Conservation (phyloP, 2,329 filamentous ascomycete species). For the Hymenoscyphus occultus region DNA sequence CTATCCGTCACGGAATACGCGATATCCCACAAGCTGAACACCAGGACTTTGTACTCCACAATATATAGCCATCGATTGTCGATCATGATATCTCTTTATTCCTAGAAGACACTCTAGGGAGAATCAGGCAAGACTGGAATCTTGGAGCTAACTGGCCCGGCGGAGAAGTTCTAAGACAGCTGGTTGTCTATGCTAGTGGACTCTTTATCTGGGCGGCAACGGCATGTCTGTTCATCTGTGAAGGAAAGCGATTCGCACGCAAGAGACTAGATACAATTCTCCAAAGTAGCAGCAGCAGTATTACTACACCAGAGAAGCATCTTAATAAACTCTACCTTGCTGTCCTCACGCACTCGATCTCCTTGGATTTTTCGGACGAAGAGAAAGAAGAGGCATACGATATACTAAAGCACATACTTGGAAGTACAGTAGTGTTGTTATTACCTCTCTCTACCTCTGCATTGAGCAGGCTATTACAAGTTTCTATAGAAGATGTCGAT, state of each 20-base stretch:
- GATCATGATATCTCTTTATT: slow-evolving; percentile 32
- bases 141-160: slow-evolving; percentile 14
- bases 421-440: slow-evolving; percentile 10
- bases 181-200: slow-evolving; percentile 25
- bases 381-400: slow-evolving; percentile 14
- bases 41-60: slow-evolving; percentile 28
- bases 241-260: slow-evolving; percentile 12
- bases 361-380: slow-evolving; percentile 8
- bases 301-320: slow-evolving; percentile 12
- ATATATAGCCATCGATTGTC: slow-evolving; percentile 26
- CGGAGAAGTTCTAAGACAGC: slow-evolving; percentile 11
- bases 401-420: slow-evolving; percentile 13
- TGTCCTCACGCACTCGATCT: slow-evolving; percentile 16
- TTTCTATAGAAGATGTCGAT: slow-evolving; percentile 4
- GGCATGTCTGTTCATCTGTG: slow-evolving; percentile 30
- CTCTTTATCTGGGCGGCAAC: slow-evolving; percentile 35
- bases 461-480: background rate
- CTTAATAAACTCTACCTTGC: slow-evolving; percentile 19
- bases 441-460: slow-evolving; percentile 10
- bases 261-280: slow-evolving; percentile 15
- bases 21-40: slow-evolving; percentile 18
- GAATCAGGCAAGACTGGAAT: slow-evolving; percentile 10
- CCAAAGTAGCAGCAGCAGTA: background rate
- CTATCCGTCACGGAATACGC: slow-evolving; percentile 27
- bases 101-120: slow-evolving; percentile 23